Percentiles rank a stretch among this genome's conserved stretches.
Conservation (phyloP, 257 asterid species). For the Solanum ossicruentum region DNA sequence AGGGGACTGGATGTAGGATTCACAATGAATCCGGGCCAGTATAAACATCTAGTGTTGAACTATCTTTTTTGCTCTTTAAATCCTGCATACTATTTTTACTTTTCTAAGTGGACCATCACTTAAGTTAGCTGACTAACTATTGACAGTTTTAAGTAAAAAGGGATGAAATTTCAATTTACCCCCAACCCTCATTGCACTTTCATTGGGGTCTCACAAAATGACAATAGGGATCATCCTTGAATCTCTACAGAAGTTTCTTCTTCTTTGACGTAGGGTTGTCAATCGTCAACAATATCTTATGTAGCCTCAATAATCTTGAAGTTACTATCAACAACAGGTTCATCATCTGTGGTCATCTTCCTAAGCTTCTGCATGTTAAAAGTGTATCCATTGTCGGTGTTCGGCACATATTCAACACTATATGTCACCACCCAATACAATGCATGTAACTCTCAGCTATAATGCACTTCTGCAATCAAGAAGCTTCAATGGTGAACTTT, state of each 20-base stretch:
- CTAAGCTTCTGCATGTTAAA: slow-evolving; percentile 61
- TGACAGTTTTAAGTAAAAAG: too few relatives aligned
- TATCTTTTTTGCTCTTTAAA: too few relatives aligned
- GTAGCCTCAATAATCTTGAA: slow-evolving; percentile 56
- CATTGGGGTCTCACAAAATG: neutral
- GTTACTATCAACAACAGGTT: slow-evolving; percentile 43
- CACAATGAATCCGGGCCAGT: too few relatives aligned
- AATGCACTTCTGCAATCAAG: slow-evolving; percentile 41
- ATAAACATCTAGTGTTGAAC: too few relatives aligned
- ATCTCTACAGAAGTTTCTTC: slow-evolving; percentile 74
- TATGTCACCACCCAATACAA: slow-evolving; percentile 87
- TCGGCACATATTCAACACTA: slow-evolving; percentile 70
- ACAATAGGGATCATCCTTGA: slow-evolving; percentile 39
- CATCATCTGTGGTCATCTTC: slow-evolving; percentile 51
- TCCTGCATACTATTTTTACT: too few relatives aligned
- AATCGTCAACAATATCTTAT: slow-evolving; percentile 63
- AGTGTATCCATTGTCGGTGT: slow-evolving; percentile 36
- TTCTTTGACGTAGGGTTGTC: slow-evolving; percentile 75
- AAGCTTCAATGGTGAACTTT: neutral
- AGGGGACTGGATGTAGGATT: too few relatives aligned
- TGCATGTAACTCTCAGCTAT: slow-evolving; percentile 88
- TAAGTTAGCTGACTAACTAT: too few relatives aligned
- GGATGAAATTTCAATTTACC: too few relatives aligned
- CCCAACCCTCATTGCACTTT: too few relatives aligned
- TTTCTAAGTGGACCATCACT: too few relatives aligned